phyloP scores from a whole-genome alignment of 495 filamentous ascomycete species.

The Cercophora sp. region DNA sequence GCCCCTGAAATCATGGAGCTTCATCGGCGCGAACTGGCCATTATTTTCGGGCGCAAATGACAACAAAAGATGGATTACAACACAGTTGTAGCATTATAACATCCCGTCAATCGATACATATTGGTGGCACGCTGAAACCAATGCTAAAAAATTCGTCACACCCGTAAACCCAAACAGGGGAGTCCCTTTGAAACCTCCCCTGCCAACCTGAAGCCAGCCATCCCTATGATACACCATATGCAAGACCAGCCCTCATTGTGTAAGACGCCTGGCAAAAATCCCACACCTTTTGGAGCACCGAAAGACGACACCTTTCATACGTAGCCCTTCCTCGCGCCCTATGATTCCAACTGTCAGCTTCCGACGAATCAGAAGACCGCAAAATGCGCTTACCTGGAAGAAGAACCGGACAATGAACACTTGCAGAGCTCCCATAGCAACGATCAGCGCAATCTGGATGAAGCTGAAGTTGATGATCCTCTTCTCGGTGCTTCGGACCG shows the following conservation, averaged over 20 bases:
- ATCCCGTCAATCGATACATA: too few species aligned
- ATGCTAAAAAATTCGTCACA: constrained; percentile 13
- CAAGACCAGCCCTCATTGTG: constrained; percentile 23
- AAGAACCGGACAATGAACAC: constrained; percentile 98
- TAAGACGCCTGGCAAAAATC: constrained; percentile 21
- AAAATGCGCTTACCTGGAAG: constrained; percentile 68
- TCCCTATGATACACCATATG: constrained; percentile 23
- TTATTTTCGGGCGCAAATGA: too few species aligned
- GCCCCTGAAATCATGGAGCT: too few species aligned
- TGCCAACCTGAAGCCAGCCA: constrained; percentile 12
- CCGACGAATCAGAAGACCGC: neutral
- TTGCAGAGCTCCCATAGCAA: constrained; percentile 94
- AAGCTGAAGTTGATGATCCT: constrained; percentile 97
- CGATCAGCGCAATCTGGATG: constrained; percentile 85
- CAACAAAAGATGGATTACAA: too few species aligned
- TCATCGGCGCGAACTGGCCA: too few species aligned
- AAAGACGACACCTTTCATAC: constrained; percentile 43
- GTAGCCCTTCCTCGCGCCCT: constrained; percentile 58
- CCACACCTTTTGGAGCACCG: constrained; percentile 11
- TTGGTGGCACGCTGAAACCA: neutral
- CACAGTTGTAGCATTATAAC: too few species aligned
- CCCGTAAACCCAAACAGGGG: constrained; percentile 1
- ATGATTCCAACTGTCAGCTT: constrained; percentile 17
- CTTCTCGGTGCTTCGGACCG: constrained; percentile 90
- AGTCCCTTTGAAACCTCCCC: constrained; percentile 9